phyloP scores from a whole-genome alignment of 148 eudicot species.

The Vaccinium vitisidaea region DNA sequence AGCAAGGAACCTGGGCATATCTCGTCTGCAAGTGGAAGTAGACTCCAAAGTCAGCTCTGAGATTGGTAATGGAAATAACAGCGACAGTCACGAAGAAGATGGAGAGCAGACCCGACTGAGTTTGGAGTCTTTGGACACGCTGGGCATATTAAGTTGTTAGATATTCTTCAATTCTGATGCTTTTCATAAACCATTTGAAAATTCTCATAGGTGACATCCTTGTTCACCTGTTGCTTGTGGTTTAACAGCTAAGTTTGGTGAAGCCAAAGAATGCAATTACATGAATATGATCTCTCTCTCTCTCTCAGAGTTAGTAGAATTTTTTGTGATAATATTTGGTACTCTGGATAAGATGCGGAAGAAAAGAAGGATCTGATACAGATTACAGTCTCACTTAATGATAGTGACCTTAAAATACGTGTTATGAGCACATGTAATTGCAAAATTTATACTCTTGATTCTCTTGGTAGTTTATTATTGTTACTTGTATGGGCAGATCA shows the following conservation, averaged over 20 bases:
- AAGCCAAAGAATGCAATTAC: background rate
- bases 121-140: too few relatives aligned
- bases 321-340: background rate
- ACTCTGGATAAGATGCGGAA: background rate
- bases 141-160: background rate
- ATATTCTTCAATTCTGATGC: background rate
- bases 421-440: background rate
- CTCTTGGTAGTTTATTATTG: background rate
- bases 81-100: too few relatives aligned
- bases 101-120: too few relatives aligned
- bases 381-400: background rate
- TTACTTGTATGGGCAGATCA: conserved; percentile 46
- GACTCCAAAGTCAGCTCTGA: too few relatives aligned
- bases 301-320: background rate
- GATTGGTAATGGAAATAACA: too few relatives aligned
- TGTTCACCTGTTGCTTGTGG: background rate
- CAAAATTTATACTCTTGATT: conserved; percentile 2
- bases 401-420: background rate
- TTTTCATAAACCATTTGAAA: background rate
- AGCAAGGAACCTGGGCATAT: too few relatives aligned
- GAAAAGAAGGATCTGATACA: background rate
- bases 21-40: too few relatives aligned
- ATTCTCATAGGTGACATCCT: background rate
- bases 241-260: too few relatives aligned
- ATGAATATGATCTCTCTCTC: background rate